These are phyloP conservation scores for Plasmopara viticola DNA, from an alignment of 352 stramenopile species.

Conservation along the genomic window DNA sequence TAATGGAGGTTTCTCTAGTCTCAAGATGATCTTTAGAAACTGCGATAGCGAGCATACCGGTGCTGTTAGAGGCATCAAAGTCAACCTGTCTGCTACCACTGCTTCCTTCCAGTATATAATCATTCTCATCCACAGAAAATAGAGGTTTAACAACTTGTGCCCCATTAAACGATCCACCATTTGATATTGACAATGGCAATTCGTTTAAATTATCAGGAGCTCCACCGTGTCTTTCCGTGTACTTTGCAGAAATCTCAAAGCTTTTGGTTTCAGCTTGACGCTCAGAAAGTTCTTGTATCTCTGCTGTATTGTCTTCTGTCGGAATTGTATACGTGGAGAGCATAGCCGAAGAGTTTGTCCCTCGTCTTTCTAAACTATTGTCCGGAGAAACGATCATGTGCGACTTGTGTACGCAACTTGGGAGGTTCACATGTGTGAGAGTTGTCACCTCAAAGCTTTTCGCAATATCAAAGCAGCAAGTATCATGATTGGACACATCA, in stretches of 20 bases:
- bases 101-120: neutral
- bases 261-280: constrained; percentile 4
- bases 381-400: neutral
- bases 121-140: neutral
- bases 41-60: neutral
- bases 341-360: constrained; percentile 4
- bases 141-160: neutral
- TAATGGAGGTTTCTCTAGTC: neutral
- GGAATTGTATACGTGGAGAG: neutral
- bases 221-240: neutral
- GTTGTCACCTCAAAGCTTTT: neutral
- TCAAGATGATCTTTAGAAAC: constrained; percentile 2
- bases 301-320: neutral
- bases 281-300: constrained; percentile 3
- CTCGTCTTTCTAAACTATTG: constrained; percentile 16
- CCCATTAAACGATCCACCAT: neutral
- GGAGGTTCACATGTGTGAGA: neutral
- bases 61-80: constrained; percentile 1
- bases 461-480: neutral
- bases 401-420: neutral
- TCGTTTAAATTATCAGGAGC: neutral
- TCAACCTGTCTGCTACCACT: constrained; percentile 1
- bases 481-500: neutral
- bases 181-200: neutral
- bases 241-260: constrained; percentile 1